Base-by-base conservation (phyloP, 768 basidiomycete genomes). In the Russula ochroleuca region DNA sequence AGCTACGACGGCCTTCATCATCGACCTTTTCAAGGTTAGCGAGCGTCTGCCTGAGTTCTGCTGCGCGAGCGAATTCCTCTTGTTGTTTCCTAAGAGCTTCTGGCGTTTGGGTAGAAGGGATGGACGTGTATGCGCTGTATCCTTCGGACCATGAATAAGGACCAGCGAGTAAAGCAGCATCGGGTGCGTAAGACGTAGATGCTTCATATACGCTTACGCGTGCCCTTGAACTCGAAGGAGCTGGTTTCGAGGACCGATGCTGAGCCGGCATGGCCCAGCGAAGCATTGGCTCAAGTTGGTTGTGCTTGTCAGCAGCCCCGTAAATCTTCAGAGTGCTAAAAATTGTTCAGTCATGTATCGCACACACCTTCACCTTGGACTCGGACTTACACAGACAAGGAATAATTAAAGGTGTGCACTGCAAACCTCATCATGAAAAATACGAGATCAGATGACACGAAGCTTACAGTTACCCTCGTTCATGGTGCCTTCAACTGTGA, bases 181-280 rank as follows among this genome's bases (percentile, higher is more conserved):
- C 35, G 33, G 53, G n/a, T n/a, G 54, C 17, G 48, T 56, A 45
- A 8, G 59, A 19, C 14, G 52, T n/a, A 23, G 60, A 11, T 28
- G 53, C 53, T 21, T n/a, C n/a, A n/a, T n/a, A n/a, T n/a, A 21
- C 53, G 25, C 55, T 40, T n/a, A 52, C 23, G 37, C 35, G 43
- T 13, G 38, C 43, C 25, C 43, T 49, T n/a, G 45, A 28, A 35
- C n/a, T 13, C 9, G 60, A 41, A n/a, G 59, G 21, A 40, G 33
- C 35, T 11, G 40, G 25, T 54, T 19, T 43, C 17, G 72, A 62
- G 68, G 89, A 86, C 11, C 87, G 89, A 28, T 78, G 76, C 65
- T 85, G 84, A 17, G 79, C 77, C 10, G 88, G 87, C 3, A 87
- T 91, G 2, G 90, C 91, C 89, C 90, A 91, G 3, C 79, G 72